These are phyloP conservation scores for Strigomonas culicis DNA, from an alignment of 208 protist species.

Conservation along the genomic window DNA sequence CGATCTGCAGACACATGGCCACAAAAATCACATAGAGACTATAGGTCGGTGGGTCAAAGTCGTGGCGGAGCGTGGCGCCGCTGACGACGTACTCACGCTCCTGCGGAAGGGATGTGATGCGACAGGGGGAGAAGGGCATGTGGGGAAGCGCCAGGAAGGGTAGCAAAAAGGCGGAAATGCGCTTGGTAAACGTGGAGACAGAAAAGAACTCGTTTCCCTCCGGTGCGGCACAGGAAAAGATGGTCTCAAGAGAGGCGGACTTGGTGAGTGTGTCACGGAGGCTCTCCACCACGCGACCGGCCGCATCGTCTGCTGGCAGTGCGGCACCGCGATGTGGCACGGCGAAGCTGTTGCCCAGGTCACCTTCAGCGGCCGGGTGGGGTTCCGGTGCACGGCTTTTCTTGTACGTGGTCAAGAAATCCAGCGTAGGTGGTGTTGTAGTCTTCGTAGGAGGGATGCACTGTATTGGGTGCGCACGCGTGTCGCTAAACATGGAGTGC, in stretches of 20 bases:
- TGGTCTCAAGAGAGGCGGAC: neutral
- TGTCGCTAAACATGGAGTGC: slow-evolving; percentile 10
- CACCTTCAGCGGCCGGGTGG: too few relatives aligned
- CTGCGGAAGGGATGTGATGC: slow-evolving; percentile 51
- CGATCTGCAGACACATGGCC: slow-evolving; percentile 42
- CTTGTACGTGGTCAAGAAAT: too few relatives aligned
- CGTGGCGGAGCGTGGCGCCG: slow-evolving; percentile 56
- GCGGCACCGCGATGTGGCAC: too few relatives aligned
- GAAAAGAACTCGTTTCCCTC: slow-evolving; percentile 52
- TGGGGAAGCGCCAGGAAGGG: slow-evolving; percentile 67
- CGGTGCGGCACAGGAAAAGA: slow-evolving; percentile 39
- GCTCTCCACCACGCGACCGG: too few relatives aligned
- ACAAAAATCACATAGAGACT: slow-evolving; percentile 41
- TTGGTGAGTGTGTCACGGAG: slow-evolving; percentile 1
- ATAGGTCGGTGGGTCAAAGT: slow-evolving; percentile 53
- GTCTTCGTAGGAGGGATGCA: too few relatives aligned
- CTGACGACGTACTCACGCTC: slow-evolving; percentile 83
- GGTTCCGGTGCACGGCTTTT: too few relatives aligned
- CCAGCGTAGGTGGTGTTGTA: too few relatives aligned
- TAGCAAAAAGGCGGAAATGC: slow-evolving; percentile 59
- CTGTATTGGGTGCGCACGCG: too few relatives aligned
- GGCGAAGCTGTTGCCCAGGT: too few relatives aligned
- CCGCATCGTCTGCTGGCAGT: too few relatives aligned
- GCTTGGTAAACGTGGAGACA: slow-evolving; percentile 23
- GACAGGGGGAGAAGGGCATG: slow-evolving; percentile 44